A percentile compares a stretch with the other conserved stretches of the same genome.
Conservation (phyloP, 208 protist genomes). For the Trypanosoma melophagium region DNA sequence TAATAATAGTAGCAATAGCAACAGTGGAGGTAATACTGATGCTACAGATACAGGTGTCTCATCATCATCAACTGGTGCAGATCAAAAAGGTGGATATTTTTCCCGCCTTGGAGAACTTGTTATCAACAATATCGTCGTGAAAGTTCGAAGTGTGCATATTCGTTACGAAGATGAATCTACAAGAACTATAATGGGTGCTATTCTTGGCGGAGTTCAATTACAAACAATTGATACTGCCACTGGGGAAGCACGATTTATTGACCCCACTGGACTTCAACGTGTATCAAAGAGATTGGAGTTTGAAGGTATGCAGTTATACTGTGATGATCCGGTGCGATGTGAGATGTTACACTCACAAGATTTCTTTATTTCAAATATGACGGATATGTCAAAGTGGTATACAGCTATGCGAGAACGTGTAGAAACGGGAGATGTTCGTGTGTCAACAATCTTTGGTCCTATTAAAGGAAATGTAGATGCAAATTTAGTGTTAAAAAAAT, state of each 20-base stretch:
- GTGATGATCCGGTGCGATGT: conserved; percentile 61
- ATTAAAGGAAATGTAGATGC: conserved; percentile 65
- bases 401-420: conserved; percentile 70
- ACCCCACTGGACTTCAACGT: conserved; percentile 52
- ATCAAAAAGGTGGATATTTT: conserved; percentile 53
- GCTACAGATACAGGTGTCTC: neutral
- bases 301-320: conserved; percentile 80
- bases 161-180: conserved; percentile 76
- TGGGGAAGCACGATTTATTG: conserved; percentile 70
- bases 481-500: conserved; percentile 71
- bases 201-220: conserved; percentile 76
- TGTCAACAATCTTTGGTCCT: conserved; percentile 81
- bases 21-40: neutral
- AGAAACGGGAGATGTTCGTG: conserved; percentile 49
- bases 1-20: neutral
- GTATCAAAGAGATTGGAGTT: conserved; percentile 79
- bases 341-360: conserved; percentile 16
- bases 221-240: conserved; percentile 70
- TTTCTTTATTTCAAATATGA: conserved; percentile 38
- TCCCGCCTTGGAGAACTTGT: conserved; percentile 78
- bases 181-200: conserved; percentile 64
- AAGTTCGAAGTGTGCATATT: conserved; percentile 77
- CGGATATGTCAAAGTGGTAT: conserved; percentile 68
- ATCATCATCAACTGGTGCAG: neutral
- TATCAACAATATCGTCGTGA: conserved; percentile 88